A percentile compares a stretch with the other conserved stretches of the same genome.
Conservation (phyloP, 192 early-diverging fungal species). For the Kickxella alabastrina region DNA sequence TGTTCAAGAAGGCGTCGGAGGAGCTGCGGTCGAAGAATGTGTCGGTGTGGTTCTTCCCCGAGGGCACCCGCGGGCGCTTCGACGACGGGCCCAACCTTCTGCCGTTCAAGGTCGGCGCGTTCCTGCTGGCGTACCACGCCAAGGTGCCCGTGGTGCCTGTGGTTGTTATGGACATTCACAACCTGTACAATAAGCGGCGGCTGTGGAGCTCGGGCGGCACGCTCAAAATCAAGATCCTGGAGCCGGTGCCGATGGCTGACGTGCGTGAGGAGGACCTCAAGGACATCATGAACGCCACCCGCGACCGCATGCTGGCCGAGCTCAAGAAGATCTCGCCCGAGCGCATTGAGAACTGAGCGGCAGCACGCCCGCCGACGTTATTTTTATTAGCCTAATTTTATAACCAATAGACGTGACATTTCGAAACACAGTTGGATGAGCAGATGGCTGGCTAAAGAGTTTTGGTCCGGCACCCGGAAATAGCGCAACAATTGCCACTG, state of each 20-base stretch:
- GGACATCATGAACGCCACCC: conserved; percentile 37
- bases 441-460: too few species aligned
- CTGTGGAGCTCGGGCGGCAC: conserved; percentile 40
- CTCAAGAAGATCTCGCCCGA: conserved; percentile 39
- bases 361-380: too few species aligned
- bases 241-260: conserved; percentile 40
- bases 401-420: too few species aligned
- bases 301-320: conserved; percentile 45
- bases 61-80: conserved; percentile 85
- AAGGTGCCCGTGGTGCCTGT: conserved; percentile 85
- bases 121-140: conserved; percentile 88
- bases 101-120: conserved; percentile 95
- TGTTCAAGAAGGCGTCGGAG: conserved; percentile 70
- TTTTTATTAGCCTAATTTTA: background rate
- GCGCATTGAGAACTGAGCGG: conserved; percentile 11
- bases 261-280: conserved; percentile 46
- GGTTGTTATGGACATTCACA: conserved; percentile 68
- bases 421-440: too few species aligned
- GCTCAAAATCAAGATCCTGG: conserved; percentile 43
- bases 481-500: too few species aligned
- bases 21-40: conserved; percentile 73
- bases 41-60: conserved; percentile 87
- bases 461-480: too few species aligned
- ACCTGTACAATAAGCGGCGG: conserved; percentile 40
- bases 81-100: conserved; percentile 58